phyloP scores from a whole-genome alignment of 1,284 basidiomycete species.

The Caloboletus firmus region DNA sequence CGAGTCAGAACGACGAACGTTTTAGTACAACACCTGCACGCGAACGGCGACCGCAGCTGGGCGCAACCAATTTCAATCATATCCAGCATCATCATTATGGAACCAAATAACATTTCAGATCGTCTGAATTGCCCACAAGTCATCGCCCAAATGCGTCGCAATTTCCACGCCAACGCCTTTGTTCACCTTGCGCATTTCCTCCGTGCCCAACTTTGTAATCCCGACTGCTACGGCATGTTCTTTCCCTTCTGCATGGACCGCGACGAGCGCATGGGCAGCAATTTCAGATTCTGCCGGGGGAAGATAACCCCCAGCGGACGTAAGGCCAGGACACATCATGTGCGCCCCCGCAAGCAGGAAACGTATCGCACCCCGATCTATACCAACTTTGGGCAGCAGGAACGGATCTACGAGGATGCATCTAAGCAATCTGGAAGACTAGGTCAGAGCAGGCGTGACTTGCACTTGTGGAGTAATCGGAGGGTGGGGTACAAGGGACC shows the following conservation, averaged over 20 bases:
- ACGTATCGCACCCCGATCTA: conserved; percentile 97
- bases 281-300: conserved; percentile 75
- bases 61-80: not conserved
- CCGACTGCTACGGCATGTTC: conserved; percentile 90
- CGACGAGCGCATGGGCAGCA: conserved; percentile 73
- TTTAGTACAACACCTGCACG: too few relatives aligned
- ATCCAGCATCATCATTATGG: not conserved
- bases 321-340: conserved; percentile 98
- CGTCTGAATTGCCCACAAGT: conserved; percentile 79
- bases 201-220: conserved; percentile 77
- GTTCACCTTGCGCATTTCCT: conserved; percentile 87
- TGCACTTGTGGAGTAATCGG: conserved; percentile 88
- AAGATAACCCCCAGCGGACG: conserved; percentile 87
- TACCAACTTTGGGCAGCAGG: conserved; percentile 83
- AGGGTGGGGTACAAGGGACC: conserved; percentile 90
- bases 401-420: conserved; percentile 69
- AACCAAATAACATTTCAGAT: conserved; percentile 43
- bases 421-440: conserved; percentile 2
- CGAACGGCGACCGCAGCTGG: too few relatives aligned
- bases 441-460: conserved; percentile 32
- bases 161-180: conserved; percentile 93
- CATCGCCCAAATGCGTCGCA: conserved; percentile 84
- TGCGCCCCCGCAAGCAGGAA: conserved; percentile 92
- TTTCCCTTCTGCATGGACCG: conserved; percentile 95
- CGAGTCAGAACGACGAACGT: too few relatives aligned